phyloP scores from a whole-genome alignment of 345 rosid genomes.

The Citrus sp. region DNA sequence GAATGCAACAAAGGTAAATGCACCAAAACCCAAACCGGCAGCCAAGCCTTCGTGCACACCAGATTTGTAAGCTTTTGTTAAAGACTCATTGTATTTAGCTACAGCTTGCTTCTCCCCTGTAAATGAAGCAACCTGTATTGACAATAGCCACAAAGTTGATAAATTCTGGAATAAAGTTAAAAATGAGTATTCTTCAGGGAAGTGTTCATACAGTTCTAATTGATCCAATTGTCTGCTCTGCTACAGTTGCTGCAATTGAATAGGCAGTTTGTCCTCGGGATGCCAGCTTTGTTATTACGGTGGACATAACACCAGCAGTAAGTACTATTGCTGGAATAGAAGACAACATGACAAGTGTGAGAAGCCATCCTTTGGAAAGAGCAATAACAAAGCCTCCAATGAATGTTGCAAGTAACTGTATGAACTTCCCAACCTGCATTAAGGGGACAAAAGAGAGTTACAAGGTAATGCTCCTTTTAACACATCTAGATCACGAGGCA shows the following conservation, averaged over 20 bases:
- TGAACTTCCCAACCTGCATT: conserved; percentile 46
- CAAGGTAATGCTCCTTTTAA: conserved; percentile 1
- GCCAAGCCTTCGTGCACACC: conserved; percentile 34
- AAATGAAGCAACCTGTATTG: conserved; percentile 47
- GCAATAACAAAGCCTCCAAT: conserved; percentile 39
- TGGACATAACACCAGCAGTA: conserved; percentile 30
- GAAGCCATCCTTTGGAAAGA: conserved; percentile 49
- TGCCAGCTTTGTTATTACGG: conserved; percentile 29
- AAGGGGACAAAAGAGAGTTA: not conserved
- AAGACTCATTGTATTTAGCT: conserved; percentile 27
- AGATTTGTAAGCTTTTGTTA: conserved; percentile 35
- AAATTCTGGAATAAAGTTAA: not conserved
- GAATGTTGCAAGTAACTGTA: conserved; percentile 41
- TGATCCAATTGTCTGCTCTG: conserved; percentile 40
- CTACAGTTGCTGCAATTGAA: conserved; percentile 34
- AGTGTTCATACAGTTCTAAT: conserved; percentile 38
- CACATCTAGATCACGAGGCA: not conserved
- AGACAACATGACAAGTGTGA: conserved; percentile 43
- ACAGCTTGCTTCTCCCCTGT: conserved; percentile 51
- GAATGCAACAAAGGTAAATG: conserved; percentile 16
- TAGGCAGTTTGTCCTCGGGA: conserved; percentile 37
- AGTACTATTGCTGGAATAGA: conserved; percentile 37
- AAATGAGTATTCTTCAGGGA: not conserved
- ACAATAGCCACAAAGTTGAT: not conserved
- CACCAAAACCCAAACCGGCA: conserved; percentile 40